These are phyloP conservation scores for Diaporthe capsici DNA, from an alignment of 2,329 filamentous ascomycete genomes.

Conservation along the genomic window DNA sequence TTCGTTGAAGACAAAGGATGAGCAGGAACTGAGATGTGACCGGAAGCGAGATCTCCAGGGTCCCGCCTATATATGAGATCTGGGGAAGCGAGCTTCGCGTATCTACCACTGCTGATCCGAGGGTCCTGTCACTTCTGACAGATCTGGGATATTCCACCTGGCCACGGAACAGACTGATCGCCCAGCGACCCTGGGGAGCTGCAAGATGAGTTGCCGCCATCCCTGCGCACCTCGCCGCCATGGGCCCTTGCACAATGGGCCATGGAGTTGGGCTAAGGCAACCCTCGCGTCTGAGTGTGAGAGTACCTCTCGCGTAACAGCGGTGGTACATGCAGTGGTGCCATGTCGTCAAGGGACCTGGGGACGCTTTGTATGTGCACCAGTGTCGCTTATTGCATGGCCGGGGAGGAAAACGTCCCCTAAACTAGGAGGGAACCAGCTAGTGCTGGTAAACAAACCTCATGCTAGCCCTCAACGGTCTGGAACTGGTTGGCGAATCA, in stretches of 20 bases:
- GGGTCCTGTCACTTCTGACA: slow-evolving; percentile 37
- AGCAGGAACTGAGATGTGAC: slow-evolving; percentile 28
- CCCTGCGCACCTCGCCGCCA: slow-evolving; percentile 36
- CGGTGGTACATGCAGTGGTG: slow-evolving; percentile 23
- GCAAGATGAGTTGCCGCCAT: slow-evolving; percentile 25
- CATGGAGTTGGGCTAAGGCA: slow-evolving; percentile 17
- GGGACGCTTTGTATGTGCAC: slow-evolving; percentile 27
- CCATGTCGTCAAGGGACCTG: slow-evolving; percentile 1
- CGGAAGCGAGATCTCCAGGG: slow-evolving; percentile 36
- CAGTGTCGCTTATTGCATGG: slow-evolving; percentile 1
- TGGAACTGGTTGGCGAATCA: slow-evolving; percentile 21
- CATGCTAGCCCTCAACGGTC: slow-evolving; percentile 26
- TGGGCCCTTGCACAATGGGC: slow-evolving; percentile 22
- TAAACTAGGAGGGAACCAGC: slow-evolving; percentile 30
- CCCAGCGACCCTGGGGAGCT: slow-evolving; percentile 30
- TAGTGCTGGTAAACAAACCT: slow-evolving; percentile 19
- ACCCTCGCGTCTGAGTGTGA: slow-evolving; percentile 1
- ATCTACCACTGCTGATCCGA: slow-evolving; percentile 30
- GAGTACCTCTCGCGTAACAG: slow-evolving; percentile 14
- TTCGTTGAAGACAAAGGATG: slow-evolving; percentile 22
- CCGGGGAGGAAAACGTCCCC: slow-evolving; percentile 10
- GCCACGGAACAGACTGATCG: slow-evolving; percentile 29
- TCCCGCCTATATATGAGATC: slow-evolving; percentile 34
- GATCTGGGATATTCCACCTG: slow-evolving; percentile 32
- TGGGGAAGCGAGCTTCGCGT: slow-evolving; percentile 33